Conservation (phyloP, 2,329 filamentous ascomycete genomes). For the Colletotrichum chlorophyti region DNA sequence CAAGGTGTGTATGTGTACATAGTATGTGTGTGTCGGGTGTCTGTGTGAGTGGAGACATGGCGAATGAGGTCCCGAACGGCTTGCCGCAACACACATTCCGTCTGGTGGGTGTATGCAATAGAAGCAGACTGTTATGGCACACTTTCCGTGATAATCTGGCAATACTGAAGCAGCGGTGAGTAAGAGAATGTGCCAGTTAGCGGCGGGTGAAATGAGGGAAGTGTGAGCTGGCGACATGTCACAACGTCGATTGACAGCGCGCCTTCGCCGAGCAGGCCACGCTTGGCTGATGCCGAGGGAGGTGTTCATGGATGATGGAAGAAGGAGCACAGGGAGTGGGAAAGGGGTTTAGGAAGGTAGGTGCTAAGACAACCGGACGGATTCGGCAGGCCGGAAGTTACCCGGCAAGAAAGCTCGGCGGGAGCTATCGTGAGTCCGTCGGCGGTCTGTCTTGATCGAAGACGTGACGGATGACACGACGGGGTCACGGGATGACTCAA, state of each 20-base stretch:
- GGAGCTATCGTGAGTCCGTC: conserved; percentile 3
- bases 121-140: not conserved
- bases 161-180: conserved; percentile 7
- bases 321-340: not conserved
- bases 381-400: conserved; percentile 7
- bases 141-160: not conserved
- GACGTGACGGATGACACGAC: not conserved
- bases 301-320: not conserved
- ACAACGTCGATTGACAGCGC: too few relatives aligned
- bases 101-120: not conserved
- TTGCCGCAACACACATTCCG: not conserved
- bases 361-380: not conserved
- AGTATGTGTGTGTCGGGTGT: not conserved
- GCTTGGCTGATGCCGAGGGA: not conserved
- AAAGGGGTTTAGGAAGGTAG: not conserved
- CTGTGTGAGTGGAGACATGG: conserved; percentile 15
- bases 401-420: conserved; percentile 7
- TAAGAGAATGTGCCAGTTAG: not conserved
- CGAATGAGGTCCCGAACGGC: conserved; percentile 10
- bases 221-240: not conserved
- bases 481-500: not conserved
- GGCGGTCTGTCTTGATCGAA: not conserved
- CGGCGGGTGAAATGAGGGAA: not conserved
- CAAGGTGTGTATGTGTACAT: not conserved
- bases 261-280: too few relatives aligned